Evolutionary conservation across 164 flowering plant species (phyloP).

Genomic region (Tetracentron sinense): DNA sequence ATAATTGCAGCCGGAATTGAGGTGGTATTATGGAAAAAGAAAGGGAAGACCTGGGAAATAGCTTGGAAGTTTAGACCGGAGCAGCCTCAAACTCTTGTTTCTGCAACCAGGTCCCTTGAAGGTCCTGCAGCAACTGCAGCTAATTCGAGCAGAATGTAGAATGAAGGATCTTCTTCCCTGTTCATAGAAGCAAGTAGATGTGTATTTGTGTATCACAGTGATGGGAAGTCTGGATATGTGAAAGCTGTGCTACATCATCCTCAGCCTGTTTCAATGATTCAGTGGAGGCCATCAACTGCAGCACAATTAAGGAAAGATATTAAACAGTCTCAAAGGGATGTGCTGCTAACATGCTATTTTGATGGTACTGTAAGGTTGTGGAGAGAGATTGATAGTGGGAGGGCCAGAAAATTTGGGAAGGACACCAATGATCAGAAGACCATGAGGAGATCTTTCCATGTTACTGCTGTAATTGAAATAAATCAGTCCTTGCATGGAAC

Average conservation of each 20-base stretch:
- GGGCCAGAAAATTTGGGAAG: conserved; percentile 40
- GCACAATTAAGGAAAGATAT: conserved; percentile 17
- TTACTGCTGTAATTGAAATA: conserved; percentile 72
- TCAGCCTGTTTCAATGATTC: conserved; percentile 67
- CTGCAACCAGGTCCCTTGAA: conserved; percentile 73
- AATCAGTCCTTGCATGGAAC: conserved; percentile 55
- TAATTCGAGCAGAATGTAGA: conserved; percentile 18
- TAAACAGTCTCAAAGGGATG: conserved; percentile 31
- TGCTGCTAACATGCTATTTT: conserved; percentile 74
- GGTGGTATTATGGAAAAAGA: conserved; percentile 75
- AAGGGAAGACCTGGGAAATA: conserved; percentile 64
- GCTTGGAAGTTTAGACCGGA: conserved; percentile 68
- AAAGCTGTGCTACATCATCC: conserved; percentile 68
- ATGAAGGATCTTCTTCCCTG: conserved; percentile 27
- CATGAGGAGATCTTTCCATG: conserved; percentile 46
- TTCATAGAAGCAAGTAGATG: conserved; percentile 24
- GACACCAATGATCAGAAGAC: conserved; percentile 43
- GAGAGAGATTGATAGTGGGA: conserved; percentile 77
- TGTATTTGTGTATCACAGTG: conserved; percentile 50
- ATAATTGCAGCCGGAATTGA: conserved; percentile 74
- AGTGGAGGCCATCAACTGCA: conserved; percentile 73
- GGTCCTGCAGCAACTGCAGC: conserved; percentile 72
- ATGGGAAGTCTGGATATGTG: conserved; percentile 36
- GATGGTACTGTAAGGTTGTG: conserved; percentile 95
- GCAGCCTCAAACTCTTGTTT: conserved; percentile 65